phyloP scores from a whole-genome alignment of 176 grass and related monocot species.

The Hsuehochloa calcarea region DNA sequence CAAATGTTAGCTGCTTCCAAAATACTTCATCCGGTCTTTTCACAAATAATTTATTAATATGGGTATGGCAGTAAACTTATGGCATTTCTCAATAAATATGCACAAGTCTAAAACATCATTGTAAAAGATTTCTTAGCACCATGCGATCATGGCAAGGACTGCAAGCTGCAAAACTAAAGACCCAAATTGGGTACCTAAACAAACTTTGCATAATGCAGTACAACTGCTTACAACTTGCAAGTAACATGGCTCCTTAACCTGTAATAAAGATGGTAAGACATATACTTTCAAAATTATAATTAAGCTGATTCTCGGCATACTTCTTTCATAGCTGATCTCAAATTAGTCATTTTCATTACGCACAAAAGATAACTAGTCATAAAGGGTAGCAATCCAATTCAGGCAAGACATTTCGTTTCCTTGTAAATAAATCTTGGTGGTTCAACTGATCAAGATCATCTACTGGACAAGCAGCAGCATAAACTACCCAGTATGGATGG shows the following conservation, averaged over 20 bases:
- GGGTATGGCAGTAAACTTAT: no score
- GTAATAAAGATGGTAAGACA: no score
- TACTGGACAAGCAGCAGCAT: not conserved
- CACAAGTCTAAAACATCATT: no score
- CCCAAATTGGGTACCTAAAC: not conserved
- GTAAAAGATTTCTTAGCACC: not conserved
- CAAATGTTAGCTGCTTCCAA: not conserved
- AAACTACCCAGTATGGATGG: not conserved
- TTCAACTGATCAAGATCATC: not conserved
- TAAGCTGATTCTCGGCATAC: no score
- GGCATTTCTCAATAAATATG: not conserved
- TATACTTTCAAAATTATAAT: no score
- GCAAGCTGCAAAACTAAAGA: not conserved
- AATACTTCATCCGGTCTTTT: not conserved
- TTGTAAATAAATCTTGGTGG: not conserved
- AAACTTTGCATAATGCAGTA: not conserved
- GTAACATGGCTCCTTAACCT: no score
- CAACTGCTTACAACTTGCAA: no score
- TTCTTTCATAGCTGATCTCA: no score
- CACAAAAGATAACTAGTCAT: no score
- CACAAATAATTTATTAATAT: no score
- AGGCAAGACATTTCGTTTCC: not conserved
- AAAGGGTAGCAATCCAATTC: no score
- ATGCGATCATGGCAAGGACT: not conserved
- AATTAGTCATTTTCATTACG: no score